phyloP scores from a whole-genome alignment of 495 filamentous ascomycete species.

The Penicillium cosmopolitanum region DNA sequence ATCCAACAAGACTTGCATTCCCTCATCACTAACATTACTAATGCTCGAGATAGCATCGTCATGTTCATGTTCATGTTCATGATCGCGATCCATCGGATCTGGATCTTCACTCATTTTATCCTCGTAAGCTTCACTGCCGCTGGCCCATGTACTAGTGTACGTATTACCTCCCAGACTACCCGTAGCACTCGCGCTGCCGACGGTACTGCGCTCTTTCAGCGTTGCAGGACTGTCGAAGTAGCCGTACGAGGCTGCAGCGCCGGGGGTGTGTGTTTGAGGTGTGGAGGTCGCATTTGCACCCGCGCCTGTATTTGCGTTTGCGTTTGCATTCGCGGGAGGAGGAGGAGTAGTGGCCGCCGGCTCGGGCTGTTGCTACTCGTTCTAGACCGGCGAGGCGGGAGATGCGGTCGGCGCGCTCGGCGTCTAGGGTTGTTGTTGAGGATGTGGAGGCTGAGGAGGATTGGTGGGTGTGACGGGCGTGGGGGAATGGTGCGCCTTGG shows the following conservation, averaged over 20 bases:
- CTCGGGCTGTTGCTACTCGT: constrained; percentile 70
- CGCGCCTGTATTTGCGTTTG: not conserved
- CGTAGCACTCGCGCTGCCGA: constrained; percentile 80
- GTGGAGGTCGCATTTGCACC: constrained; percentile 12
- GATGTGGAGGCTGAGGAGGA: constrained; percentile 53
- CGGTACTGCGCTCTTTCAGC: constrained; percentile 76
- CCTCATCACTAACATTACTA: constrained; percentile 80
- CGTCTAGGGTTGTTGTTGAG: constrained; percentile 74
- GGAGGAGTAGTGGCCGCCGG: constrained; percentile 41
- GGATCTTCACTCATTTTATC: constrained; percentile 72
- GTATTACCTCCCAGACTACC: constrained; percentile 74
- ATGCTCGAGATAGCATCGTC: constrained; percentile 65
- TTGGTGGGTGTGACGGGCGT: constrained; percentile 59
- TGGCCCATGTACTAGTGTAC: constrained; percentile 60
- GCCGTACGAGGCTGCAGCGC: constrained; percentile 6
- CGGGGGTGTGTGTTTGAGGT: constrained; percentile 38
- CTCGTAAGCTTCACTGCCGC: constrained; percentile 62
- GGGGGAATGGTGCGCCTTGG: constrained; percentile 65
- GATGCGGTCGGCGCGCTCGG: constrained; percentile 91
- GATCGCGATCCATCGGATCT: constrained; percentile 22
- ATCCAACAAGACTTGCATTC: constrained; percentile 75
- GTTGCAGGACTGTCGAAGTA: constrained; percentile 73
- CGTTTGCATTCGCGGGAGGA: constrained; percentile 19
- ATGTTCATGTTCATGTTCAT: constrained; percentile 10
- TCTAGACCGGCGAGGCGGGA: constrained; percentile 87